Evolutionary conservation across 495 filamentous ascomycete species (phyloP).

Genomic region (Annulohypoxylon bovei): DNA sequence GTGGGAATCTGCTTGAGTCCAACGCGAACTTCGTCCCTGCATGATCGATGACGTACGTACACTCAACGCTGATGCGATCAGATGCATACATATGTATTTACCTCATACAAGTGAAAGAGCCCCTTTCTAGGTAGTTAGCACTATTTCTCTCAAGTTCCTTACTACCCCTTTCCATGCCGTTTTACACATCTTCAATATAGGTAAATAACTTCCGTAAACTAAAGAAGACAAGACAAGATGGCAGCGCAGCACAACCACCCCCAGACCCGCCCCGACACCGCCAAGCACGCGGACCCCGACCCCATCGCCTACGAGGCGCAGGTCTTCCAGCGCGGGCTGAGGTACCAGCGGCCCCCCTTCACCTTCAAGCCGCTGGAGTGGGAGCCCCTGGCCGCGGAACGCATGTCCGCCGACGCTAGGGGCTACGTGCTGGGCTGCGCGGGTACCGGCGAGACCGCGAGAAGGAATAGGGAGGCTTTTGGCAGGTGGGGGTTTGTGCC

Average conservation of each 20-base stretch:
- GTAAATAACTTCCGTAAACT: too few species aligned
- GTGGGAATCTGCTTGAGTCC: neutral
- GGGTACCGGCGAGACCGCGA: conserved; percentile 49
- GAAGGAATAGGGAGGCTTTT: conserved; percentile 55
- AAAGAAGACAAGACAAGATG: neutral
- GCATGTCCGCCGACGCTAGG: conserved; percentile 48
- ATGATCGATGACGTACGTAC: conserved; percentile 16
- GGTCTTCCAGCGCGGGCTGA: conserved; percentile 49
- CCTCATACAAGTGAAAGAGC: too few species aligned
- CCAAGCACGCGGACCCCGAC: conserved; percentile 11
- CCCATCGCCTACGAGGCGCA: conserved; percentile 45
- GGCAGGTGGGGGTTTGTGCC: conserved; percentile 53
- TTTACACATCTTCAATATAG: too few species aligned
- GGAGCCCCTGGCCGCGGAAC: conserved; percentile 46
- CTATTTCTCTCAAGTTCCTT: neutral
- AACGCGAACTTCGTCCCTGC: conserved; percentile 6
- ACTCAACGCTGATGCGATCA: neutral
- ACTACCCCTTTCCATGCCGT: too few species aligned
- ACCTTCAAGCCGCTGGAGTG: conserved; percentile 50
- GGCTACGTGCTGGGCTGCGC: conserved; percentile 54
- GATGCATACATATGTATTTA: too few species aligned
- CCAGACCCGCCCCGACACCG: conserved; percentile 15
- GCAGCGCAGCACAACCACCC: neutral
- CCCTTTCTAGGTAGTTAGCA: neutral
- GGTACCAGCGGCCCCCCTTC: conserved; percentile 46